Base-by-base conservation (phyloP, 2,329 filamentous ascomycete genomes). In the Penicillium janthinellum region DNA sequence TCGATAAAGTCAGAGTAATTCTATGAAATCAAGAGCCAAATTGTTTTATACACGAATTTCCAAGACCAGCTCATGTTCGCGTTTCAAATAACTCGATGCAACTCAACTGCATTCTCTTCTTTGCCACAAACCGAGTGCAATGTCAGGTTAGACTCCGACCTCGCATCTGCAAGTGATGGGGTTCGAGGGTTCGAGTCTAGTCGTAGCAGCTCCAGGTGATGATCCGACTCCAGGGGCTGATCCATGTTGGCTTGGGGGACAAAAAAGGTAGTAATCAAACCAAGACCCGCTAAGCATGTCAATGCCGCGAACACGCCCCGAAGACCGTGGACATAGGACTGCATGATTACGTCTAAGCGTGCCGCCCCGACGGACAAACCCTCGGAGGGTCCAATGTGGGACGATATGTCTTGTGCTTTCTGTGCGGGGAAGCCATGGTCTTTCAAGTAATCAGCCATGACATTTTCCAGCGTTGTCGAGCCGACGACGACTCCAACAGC, bases 401-500 rank as follows among this genome's bases (percentile, higher is more conserved):
- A 42, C 8, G 51, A 39, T 41, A 53, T 53, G 20, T 53, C 37
- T 5, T 53, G 51, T 14, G 57, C 57, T 14, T 59, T 37, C 14
- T 50, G 35, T 12, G 51, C 57, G 17, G 57, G 53, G 22, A 59
- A 44, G 25, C 51, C 51, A 10, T 53, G 51, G n/a, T 34, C 39
- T 12, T 53, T 39, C 37, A 53, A 22, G 25, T 53, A 53, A 42
- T 39, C 51, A 15, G 51, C 38, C 37, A 31, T 42, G 38, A 53
- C 51, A 34, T 53, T 53, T 14, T 39, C 37, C 7, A 53, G 51
- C n/a, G 51, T 53, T 10, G 44, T 47, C 12, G 7, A 54, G 7
- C 60, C 60, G 25, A 62, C 50, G 0, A 57, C 60, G 2, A 62
- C 60, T 10, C 60, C 60, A 34, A 62, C 56, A n/a, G 47, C 51